Base-by-base conservation (phyloP, 1,284 basidiomycete species). In the Taiwanofungus camphoratus region DNA sequence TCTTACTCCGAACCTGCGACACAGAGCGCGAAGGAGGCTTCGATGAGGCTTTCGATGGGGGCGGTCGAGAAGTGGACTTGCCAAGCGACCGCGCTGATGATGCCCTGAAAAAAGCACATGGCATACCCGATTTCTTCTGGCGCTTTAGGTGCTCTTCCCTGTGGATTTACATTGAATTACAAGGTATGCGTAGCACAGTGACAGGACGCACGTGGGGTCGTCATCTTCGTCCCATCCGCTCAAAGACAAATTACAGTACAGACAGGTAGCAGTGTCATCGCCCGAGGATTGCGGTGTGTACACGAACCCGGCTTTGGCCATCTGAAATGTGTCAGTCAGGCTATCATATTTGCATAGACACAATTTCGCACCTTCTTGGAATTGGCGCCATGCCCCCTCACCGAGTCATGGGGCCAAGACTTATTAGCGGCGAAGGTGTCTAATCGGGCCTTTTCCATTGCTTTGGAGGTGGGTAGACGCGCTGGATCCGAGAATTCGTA, bases 271-370 rank as follows among this genome's bases (percentile, higher is more conserved):
- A 1, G 79, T 77, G 58, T 93, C 90, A 46, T 87, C 82, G 2
- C 74, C 79, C 3, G 66, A 54, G 9, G 67, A 60, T 46, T 76
- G 71, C 1, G 88, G 85, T 1, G 78, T 80, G 55, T 75, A 89
- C 0, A 88, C 73, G 54, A 92, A 92, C 3, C 90, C 90, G 1
- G 88, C 88, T 51, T 77, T 76, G 0, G 90, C 85, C 73, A 93
- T 82, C 90, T 92, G 42, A 12, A 27, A 31, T 9, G 4, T 2
- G 7, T 19, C 15, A 38, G 35, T 13, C n/a, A 15, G 38, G 15
- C 12, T 36, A 35, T 37, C 33, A 36, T 7, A 38, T 22, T 18
- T 19, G 27, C 18, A 35, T 22, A 33, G 18, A 26, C 22, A 38
- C 3, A 32, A 39, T 32, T 9, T 58, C 67, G 36, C 49, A 87